Conservation (phyloP, 2,329 filamentous ascomycete genomes). For the Mycosphaerella sp. region DNA sequence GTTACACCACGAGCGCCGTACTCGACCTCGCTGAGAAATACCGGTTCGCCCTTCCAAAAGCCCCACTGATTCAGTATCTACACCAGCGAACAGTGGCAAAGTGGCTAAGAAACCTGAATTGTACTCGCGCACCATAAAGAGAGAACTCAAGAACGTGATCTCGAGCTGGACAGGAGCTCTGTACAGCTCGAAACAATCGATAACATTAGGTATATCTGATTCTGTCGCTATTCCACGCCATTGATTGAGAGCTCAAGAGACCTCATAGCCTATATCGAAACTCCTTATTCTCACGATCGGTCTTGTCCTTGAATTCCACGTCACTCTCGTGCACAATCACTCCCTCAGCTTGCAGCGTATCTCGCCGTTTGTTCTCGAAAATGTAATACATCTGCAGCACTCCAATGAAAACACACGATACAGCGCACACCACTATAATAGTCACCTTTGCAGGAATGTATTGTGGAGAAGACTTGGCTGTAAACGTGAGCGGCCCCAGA, state of each 20-base stretch:
- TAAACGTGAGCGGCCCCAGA: constrained; percentile 39
- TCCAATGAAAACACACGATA: constrained; percentile 38
- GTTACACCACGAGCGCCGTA: too few species aligned
- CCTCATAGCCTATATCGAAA: constrained; percentile 22
- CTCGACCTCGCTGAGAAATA: too few species aligned
- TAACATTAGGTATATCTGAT: too few species aligned
- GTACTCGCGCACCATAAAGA: constrained; percentile 21
- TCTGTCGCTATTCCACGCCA: too few species aligned
- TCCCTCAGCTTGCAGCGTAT: constrained; percentile 15
- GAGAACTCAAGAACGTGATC: constrained; percentile 12
- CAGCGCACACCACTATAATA: constrained; percentile 35
- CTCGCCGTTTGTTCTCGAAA: constrained; percentile 39
- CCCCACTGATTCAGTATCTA: constrained; percentile 17
- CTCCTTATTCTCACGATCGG: constrained; percentile 29
- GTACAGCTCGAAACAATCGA: too few species aligned
- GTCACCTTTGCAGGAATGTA: constrained; percentile 43
- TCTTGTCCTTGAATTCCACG: constrained; percentile 29
- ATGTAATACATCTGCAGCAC: constrained; percentile 47
- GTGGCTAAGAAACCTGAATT: constrained; percentile 26
- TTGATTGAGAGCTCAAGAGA: too few species aligned
- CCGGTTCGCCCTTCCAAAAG: too few species aligned
- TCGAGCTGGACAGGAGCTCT: too few species aligned
- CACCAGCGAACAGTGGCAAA: constrained; percentile 25
- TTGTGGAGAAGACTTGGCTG: constrained; percentile 32
- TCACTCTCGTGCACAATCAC: constrained; percentile 11